Evolutionary conservation across 148 eudicot genomes (phyloP).

Genomic region (Diospyros kaki): DNA sequence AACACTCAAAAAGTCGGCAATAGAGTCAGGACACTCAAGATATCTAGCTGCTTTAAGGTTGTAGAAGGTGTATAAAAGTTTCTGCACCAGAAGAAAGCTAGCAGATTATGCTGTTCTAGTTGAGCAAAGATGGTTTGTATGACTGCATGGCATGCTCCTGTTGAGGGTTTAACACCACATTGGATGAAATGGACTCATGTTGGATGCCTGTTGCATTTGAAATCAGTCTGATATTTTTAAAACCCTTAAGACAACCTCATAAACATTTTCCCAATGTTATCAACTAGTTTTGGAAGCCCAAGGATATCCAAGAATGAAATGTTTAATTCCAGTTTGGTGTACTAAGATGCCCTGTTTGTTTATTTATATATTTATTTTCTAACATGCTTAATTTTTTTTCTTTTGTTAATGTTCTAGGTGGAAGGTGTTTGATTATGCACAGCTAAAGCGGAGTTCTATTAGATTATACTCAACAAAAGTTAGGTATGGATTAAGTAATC

Average conservation of each 20-base stretch:
- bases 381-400: background rate
- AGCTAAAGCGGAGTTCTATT: too few species aligned
- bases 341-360: background rate
- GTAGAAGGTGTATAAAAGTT: constrained; percentile 61
- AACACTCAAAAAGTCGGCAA: background rate
- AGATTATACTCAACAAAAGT: too few species aligned
- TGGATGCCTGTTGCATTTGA: background rate
- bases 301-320: too few species aligned
- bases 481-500: too few species aligned
- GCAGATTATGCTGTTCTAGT: constrained; percentile 66
- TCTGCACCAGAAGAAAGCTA: constrained; percentile 53
- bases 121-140: constrained; percentile 58
- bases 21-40: constrained; percentile 9
- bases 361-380: background rate
- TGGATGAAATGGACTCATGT: background rate
- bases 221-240: background rate
- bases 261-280: too few species aligned
- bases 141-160: background rate
- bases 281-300: too few species aligned
- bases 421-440: constrained; percentile 23
- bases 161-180: background rate
- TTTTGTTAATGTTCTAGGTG: constrained; percentile 39
- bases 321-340: background rate
- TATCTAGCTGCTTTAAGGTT: constrained; percentile 43
- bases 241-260: too few species aligned